phyloP scores from a whole-genome alignment of 1,284 basidiomycete genomes.

The Ceratobasidium sp. region DNA sequence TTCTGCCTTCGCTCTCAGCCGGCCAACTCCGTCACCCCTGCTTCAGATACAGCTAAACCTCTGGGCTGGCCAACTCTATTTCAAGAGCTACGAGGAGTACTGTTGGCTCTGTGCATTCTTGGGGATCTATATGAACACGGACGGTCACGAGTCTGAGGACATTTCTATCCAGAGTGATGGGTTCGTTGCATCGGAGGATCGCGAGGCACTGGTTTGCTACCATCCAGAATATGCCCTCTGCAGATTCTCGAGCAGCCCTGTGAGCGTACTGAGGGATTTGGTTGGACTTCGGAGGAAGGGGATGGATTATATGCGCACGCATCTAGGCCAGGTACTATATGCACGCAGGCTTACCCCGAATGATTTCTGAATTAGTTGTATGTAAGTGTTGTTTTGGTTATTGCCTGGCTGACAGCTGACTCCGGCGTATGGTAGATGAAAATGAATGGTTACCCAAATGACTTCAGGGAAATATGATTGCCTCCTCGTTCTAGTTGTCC shows the following conservation, averaged over 20 bases:
- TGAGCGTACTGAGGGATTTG: background rate
- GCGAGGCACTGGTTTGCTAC: background rate
- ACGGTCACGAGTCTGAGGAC: background rate
- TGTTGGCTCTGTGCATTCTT: constrained; percentile 57
- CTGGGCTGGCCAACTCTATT: constrained; percentile 63
- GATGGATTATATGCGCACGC: constrained; percentile 12
- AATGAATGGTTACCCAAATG: too few species aligned
- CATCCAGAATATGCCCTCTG: background rate
- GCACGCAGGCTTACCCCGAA: background rate
- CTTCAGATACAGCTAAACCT: constrained; percentile 58
- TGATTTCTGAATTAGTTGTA: constrained; percentile 18
- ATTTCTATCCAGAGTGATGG: constrained; percentile 13
- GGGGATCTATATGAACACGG: constrained; percentile 54
- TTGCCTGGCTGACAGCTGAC: too few species aligned
- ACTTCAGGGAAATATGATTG: too few species aligned
- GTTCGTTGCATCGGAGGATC: background rate
- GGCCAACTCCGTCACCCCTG: background rate
- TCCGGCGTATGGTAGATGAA: too few species aligned
- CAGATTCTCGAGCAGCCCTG: background rate
- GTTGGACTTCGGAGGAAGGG: constrained; percentile 15
- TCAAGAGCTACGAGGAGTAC: constrained; percentile 57
- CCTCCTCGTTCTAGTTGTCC: too few species aligned
- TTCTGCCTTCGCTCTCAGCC: constrained; percentile 45
- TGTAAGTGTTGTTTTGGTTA: too few species aligned
- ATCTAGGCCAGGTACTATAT: constrained; percentile 12